Evolutionary conservation across 805 yeast species (phyloP).

Genomic region (Komagataella phaffii): DNA sequence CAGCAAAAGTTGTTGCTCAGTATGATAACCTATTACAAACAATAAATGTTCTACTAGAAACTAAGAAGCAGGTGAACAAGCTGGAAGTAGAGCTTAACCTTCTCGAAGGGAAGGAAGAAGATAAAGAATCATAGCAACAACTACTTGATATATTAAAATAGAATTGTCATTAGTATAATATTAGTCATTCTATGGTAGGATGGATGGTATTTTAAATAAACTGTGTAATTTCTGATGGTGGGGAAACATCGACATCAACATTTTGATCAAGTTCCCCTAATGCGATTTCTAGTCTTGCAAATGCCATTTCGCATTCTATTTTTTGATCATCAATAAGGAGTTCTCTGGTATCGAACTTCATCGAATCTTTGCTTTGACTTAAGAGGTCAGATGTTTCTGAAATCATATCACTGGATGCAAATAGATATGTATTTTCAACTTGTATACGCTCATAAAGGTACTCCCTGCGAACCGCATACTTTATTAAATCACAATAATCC

Average conservation of each 20-base stretch:
- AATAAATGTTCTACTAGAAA: conserved; percentile 61
- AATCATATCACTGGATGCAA: not conserved
- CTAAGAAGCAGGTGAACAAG: conserved; percentile 80
- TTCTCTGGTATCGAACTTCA: not conserved
- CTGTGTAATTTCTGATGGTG: not conserved
- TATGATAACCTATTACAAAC: conserved; percentile 65
- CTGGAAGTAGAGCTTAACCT: conserved; percentile 64
- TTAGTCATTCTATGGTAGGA: not conserved
- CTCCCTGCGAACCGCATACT: not conserved
- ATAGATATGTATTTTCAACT: not conserved
- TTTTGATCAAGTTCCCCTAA: not conserved
- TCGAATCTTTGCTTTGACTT: not conserved
- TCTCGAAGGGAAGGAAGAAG: conserved; percentile 19
- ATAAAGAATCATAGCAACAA: not conserved
- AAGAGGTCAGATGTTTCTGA: not conserved
- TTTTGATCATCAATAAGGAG: not conserved
- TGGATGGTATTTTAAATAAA: not conserved
- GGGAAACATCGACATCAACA: not conserved
- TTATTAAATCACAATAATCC: not conserved
- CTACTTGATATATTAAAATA: not conserved
- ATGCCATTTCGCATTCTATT: not conserved
- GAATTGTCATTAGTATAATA: not conserved
- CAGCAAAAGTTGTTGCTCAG: conserved; percentile 60
- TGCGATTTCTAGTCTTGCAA: not conserved
- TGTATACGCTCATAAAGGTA: not conserved